A percentile compares a stretch with the other conserved stretches of the same genome.
phyloP scores from a whole-genome alignment of 192 early-diverging fungal genomes.

The Chytriomyces sp. region DNA sequence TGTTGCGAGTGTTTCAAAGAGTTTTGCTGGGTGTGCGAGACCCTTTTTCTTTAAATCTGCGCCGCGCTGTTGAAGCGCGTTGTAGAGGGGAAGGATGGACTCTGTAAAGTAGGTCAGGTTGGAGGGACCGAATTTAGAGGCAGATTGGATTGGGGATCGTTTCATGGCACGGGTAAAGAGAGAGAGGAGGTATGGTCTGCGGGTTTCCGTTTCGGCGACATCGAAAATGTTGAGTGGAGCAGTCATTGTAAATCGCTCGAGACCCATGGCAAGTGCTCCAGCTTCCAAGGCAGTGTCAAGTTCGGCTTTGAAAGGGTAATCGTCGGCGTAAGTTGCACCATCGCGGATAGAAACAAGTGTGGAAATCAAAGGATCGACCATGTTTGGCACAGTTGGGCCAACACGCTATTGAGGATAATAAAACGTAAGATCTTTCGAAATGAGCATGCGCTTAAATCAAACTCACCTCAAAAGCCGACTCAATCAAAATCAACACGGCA shows the following conservation, averaged over 20 bases:
- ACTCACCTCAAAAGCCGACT: constrained; percentile 68
- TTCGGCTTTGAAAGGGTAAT: constrained; percentile 84
- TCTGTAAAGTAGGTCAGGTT: constrained; percentile 27
- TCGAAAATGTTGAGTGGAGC: constrained; percentile 81
- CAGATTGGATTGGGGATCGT: constrained; percentile 39
- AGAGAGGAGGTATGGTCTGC: constrained; percentile 91
- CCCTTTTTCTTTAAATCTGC: constrained; percentile 23
- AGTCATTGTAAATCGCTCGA: constrained; percentile 72
- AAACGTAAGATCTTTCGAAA: background rate
- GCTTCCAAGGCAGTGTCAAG: constrained; percentile 81
- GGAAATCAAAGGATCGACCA: constrained; percentile 63
- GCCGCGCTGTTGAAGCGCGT: constrained; percentile 4
- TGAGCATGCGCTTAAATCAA: background rate
- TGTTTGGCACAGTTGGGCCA: constrained; percentile 60
- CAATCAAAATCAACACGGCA: constrained; percentile 76
- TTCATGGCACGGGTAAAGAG: constrained; percentile 78
- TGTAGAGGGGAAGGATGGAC: constrained; percentile 23
- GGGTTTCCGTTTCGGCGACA: constrained; percentile 59
- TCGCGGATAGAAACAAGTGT: constrained; percentile 80
- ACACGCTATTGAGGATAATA: constrained; percentile 58
- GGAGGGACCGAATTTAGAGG: constrained; percentile 42
- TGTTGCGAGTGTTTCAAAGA: constrained; percentile 84
- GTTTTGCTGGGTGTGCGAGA: constrained; percentile 66
- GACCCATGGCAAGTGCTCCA: constrained; percentile 80
- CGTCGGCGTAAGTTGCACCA: constrained; percentile 61